Conservation (phyloP, 495 filamentous ascomycete species). For the Annulohypoxylon nitens region DNA sequence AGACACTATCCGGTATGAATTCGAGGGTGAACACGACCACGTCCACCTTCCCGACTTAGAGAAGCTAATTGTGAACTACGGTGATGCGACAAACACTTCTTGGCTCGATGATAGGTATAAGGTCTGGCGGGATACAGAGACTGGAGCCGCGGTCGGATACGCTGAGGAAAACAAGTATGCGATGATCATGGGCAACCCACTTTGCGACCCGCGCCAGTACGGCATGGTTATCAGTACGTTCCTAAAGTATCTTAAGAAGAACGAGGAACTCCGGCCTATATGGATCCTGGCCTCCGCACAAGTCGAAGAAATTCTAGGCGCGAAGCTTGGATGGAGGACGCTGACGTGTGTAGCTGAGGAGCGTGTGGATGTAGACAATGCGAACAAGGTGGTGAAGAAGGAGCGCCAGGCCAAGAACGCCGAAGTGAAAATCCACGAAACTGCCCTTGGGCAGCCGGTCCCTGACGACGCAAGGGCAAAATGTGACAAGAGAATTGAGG, state of each 20-base stretch:
- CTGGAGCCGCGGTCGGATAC: slow-evolving; percentile 84
- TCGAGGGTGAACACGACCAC: slow-evolving; percentile 56
- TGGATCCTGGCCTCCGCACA: slow-evolving; percentile 80
- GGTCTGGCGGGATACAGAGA: slow-evolving; percentile 81
- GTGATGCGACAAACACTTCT: slow-evolving; percentile 87
- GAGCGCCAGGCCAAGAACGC: slow-evolving; percentile 80
- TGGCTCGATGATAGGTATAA: slow-evolving; percentile 87
- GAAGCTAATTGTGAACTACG: slow-evolving; percentile 89
- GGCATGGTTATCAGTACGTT: slow-evolving; percentile 75
- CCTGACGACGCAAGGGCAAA: slow-evolving; percentile 72
- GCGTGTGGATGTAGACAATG: slow-evolving; percentile 77
- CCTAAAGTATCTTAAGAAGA: slow-evolving; percentile 76
- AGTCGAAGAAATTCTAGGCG: slow-evolving; percentile 79
- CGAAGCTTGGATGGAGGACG: slow-evolving; percentile 83
- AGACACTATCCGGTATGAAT: slow-evolving; percentile 73
- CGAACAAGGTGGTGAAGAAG: slow-evolving; percentile 71
- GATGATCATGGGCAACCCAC: slow-evolving; percentile 83
- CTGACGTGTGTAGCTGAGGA: slow-evolving; percentile 88
- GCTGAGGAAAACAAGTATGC: slow-evolving; percentile 78
- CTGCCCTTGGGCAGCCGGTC: slow-evolving; percentile 70
- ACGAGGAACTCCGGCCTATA: slow-evolving; percentile 78
- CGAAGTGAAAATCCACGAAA: slow-evolving; percentile 77
- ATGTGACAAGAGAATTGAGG: slow-evolving; percentile 76
- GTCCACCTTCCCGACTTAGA: slow-evolving; percentile 77
- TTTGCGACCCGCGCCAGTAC: slow-evolving; percentile 81